These are phyloP conservation scores for Ilex asprella DNA, from an alignment of 257 asterid species.

Conservation along the genomic window DNA sequence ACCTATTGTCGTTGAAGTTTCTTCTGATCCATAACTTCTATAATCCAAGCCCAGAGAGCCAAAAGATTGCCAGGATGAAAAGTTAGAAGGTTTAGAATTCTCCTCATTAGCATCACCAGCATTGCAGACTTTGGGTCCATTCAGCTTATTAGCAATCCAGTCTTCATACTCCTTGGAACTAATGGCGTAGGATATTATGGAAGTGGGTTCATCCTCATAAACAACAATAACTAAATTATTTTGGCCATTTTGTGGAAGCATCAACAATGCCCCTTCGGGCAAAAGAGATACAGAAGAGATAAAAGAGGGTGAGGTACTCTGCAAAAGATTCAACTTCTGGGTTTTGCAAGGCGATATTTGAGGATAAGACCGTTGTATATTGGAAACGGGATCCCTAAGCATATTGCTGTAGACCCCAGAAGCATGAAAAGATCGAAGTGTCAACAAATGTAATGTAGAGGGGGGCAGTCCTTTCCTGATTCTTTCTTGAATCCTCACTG, in stretches of 20 bases:
- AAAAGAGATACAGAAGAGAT: slow-evolving; percentile 47
- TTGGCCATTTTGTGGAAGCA: slow-evolving; percentile 42
- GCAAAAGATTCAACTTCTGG: slow-evolving; percentile 35
- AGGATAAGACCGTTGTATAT: slow-evolving; percentile 46
- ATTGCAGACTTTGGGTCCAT: slow-evolving; percentile 28
- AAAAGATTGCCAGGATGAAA: slow-evolving; percentile 64
- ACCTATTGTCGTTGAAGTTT: slow-evolving; percentile 32
- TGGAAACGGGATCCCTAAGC: slow-evolving; percentile 73
- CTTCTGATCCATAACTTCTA: slow-evolving; percentile 50
- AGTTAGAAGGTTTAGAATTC: slow-evolving; percentile 37
- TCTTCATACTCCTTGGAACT: slow-evolving; percentile 59
- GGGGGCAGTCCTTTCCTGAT: slow-evolving; percentile 57
- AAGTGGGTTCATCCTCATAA: slow-evolving; percentile 82
- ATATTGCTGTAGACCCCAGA: slow-evolving; percentile 75
- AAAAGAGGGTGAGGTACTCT: slow-evolving; percentile 34
- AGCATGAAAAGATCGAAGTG: slow-evolving; percentile 72
- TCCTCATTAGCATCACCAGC: slow-evolving; percentile 27
- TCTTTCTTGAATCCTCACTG: slow-evolving; percentile 69
- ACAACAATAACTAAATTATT: slow-evolving; percentile 46
- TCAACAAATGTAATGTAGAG: slow-evolving; percentile 50
- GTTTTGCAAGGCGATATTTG: slow-evolving; percentile 46
- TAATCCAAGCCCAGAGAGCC: slow-evolving; percentile 61
- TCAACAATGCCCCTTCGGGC: slow-evolving; percentile 79
- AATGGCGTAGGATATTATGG: slow-evolving; percentile 75
- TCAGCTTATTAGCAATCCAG: slow-evolving; percentile 39